These are phyloP conservation scores for Exophiala oligosperma DNA, from an alignment of 2,329 filamentous ascomycete species.

Conservation along the genomic window DNA sequence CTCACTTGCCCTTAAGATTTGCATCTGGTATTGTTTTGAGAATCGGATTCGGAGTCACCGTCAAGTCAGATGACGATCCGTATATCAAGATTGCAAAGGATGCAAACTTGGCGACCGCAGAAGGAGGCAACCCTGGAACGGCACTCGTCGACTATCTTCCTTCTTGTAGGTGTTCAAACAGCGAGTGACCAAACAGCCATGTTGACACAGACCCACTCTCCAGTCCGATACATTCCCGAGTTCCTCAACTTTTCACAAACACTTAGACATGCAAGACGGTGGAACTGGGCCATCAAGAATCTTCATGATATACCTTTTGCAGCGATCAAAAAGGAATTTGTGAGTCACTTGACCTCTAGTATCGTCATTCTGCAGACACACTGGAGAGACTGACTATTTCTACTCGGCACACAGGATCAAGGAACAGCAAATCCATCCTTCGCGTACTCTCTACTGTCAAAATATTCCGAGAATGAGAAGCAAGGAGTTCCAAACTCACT, in stretches of 20 bases:
- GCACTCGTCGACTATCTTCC: constrained; percentile 53
- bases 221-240: constrained; percentile 42
- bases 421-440: not conserved
- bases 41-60: constrained; percentile 47
- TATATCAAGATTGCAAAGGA: constrained; percentile 48
- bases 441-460: not conserved
- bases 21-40: constrained; percentile 32
- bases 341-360: not conserved
- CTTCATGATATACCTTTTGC: constrained; percentile 48
- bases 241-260: constrained; percentile 33
- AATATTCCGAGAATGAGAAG: constrained; percentile 4
- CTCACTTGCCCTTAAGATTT: not conserved
- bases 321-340: not conserved
- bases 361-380: not conserved
- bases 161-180: constrained; percentile 14
- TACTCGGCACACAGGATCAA: not conserved
- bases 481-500: constrained; percentile 34
- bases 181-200: not conserved
- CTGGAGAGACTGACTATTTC: not conserved
- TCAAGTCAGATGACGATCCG: constrained; percentile 40
- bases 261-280: constrained; percentile 32
- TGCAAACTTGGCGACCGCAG: constrained; percentile 44
- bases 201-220: no score
- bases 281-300: constrained; percentile 36
- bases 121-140: constrained; percentile 32